Evolutionary conservation across 2,329 filamentous ascomycete species (phyloP).

Genomic region (Rutstroemia sydowiana): DNA sequence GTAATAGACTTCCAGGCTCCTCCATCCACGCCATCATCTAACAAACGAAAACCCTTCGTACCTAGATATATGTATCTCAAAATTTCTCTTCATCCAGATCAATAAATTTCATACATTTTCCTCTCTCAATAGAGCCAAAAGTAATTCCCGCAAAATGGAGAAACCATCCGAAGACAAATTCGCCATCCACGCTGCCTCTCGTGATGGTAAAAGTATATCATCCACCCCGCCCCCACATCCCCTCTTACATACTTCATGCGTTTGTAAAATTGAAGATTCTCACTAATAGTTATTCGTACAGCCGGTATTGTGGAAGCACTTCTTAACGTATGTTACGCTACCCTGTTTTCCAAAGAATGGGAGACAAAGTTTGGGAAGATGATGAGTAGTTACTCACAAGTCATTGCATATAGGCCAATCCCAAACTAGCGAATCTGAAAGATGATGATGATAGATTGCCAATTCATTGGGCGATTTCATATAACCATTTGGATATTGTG

Average conservation of each 20-base stretch:
- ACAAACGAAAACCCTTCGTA: not conserved
- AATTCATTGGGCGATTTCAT: constrained; percentile 89
- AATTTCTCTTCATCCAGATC: not conserved
- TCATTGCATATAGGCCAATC: constrained; percentile 63
- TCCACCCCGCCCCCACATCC: not conserved
- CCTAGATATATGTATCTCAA: not conserved
- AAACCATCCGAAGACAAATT: constrained; percentile 49
- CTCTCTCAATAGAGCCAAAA: too few species aligned
- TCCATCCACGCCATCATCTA: constrained; percentile 4
- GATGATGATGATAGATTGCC: constrained; percentile 87
- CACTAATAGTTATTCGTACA: constrained; percentile 36
- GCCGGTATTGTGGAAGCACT: constrained; percentile 67
- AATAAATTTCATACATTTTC: not conserved
- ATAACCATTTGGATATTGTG: constrained; percentile 70
- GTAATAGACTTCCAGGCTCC: not conserved
- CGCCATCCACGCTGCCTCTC: constrained; percentile 78
- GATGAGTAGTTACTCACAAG: constrained; percentile 7
- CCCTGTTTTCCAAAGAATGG: not conserved
- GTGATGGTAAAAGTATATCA: constrained; percentile 70
- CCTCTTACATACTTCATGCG: too few species aligned
- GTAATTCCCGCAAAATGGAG: constrained; percentile 3
- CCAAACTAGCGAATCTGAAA: constrained; percentile 61
- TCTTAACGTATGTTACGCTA: constrained; percentile 48
- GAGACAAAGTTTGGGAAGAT: too few species aligned
- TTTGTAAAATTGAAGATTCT: too few species aligned